A percentile compares a stretch with the other conserved stretches of the same genome.
phyloP scores from a whole-genome alignment of 2,329 filamentous ascomycete species.

The Botrytis paeoniae region DNA sequence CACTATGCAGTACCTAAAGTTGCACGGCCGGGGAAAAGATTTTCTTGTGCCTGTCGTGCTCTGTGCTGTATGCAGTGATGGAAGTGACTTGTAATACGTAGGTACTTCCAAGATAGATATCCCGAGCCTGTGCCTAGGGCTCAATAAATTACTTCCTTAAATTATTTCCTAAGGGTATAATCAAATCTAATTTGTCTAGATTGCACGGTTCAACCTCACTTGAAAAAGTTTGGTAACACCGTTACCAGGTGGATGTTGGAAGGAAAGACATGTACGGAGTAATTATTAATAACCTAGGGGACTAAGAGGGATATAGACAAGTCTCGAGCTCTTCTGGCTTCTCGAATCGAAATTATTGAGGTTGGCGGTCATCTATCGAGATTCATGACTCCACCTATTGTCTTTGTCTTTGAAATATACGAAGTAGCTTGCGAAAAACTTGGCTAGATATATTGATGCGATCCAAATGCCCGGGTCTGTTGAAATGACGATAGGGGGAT shows the following conservation, averaged over 20 bases:
- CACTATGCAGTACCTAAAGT: background rate
- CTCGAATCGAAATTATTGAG: slow-evolving; percentile 3
- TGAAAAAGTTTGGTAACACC: background rate
- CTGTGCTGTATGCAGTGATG: background rate
- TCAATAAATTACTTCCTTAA: background rate
- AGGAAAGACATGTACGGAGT: slow-evolving; percentile 4
- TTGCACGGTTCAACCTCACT: background rate
- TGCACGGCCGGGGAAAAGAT: slow-evolving; percentile 7
- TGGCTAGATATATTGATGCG: background rate
- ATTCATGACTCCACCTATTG: background rate
- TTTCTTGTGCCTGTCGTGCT: background rate
- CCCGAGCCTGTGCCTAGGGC: background rate
- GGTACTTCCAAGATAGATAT: background rate
- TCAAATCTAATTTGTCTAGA: background rate
- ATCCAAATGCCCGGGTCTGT: background rate
- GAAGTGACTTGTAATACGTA: background rate
- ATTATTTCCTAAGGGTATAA: background rate
- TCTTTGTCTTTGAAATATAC: background rate
- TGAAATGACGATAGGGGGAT: background rate
- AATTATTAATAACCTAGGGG: background rate
- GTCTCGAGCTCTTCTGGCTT: background rate
- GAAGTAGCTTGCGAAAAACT: background rate
- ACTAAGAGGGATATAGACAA: background rate
- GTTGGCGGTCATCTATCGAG: background rate
- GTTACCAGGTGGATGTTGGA: background rate